Evolutionary conservation across 78 protist species (phyloP), one percentile per base, ranked within the genome.

Genomic region (Speleostelium caveatum): DNA sequence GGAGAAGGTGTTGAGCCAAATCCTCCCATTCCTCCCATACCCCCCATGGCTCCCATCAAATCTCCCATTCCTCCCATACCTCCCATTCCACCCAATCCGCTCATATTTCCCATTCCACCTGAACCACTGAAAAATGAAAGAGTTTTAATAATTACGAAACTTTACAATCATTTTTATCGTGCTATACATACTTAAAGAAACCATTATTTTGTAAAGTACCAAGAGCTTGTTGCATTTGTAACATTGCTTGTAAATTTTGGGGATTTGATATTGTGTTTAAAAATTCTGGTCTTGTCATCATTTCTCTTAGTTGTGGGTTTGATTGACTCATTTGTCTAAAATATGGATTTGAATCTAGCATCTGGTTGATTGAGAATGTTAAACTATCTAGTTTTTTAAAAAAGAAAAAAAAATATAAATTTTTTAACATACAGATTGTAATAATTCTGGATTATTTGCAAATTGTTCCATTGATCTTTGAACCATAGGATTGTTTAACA

Each of bases 401-500:
- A 22, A 21, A 36, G 90, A 26, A 22, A 38, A 73, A 14, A 45
- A 14, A 14, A 14, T 45, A 45, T 45, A 45, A 45, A 45, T 45
- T 45, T 45, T 14, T 14, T 45, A n/a, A 45, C 53, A 45, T 14
- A 45, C 53, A 6, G 6, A 10, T 73, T 96, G 88, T 68, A 96
- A 26, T 21, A 93, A 22, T 26, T 94, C 67, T 63, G 97, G 97
- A 51, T 96, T 75, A 7, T 59, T 22, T 17, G 80, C 10, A 3
- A 96, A 32, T 69, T 91, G 94, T 79, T 96, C 93, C 36, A 95
- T 49, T 2, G 7, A 28, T 42, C 80, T 30, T 85, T 95, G 97
- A 32, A 95, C 17, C 0, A 49, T 35, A 93, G 97, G 97, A 28
- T 92, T 95, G 21, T 10, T 85, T 89, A 96, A 35, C 95, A 96